Conservation (phyloP, 371 early-diverging fungal genomes). For the Mortierella sp. region DNA sequence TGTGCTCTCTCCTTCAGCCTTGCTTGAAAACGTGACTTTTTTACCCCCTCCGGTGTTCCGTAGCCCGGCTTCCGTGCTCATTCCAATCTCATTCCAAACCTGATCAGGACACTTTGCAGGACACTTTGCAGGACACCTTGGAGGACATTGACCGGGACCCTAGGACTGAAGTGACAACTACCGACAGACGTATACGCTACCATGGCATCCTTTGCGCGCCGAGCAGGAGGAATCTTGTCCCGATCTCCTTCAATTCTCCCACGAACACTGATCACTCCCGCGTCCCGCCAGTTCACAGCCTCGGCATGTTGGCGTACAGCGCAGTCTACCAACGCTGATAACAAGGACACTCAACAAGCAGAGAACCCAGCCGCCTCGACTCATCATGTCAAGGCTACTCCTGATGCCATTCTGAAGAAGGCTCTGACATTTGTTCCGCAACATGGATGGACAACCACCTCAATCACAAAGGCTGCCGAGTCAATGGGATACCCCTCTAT, state of each 20-base stretch:
- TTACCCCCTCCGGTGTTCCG: too few species aligned
- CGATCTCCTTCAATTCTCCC: conserved; percentile 3
- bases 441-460: conserved; percentile 80
- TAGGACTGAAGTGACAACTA: too few species aligned
- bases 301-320: conserved; percentile 27
- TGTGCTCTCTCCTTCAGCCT: too few species aligned
- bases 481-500: conserved; percentile 78
- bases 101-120: too few species aligned
- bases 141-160: too few species aligned
- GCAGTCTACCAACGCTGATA: conserved; percentile 3
- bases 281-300: conserved; percentile 24
- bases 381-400: conserved; percentile 47
- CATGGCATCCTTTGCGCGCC: conserved; percentile 14
- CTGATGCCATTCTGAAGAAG: conserved; percentile 66
- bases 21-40: too few species aligned
- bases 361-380: neutral
- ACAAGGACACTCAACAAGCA: conserved; percentile 9
- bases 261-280: neutral
- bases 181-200: neutral
- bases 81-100: too few species aligned
- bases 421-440: conserved; percentile 75
- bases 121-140: neutral
- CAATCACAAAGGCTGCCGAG: conserved; percentile 74
- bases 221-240: conserved; percentile 13
- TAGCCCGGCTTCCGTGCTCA: too few species aligned